phyloP scores from a whole-genome alignment of 768 basidiomycete genomes.

The Hygrocybe coccinea region DNA sequence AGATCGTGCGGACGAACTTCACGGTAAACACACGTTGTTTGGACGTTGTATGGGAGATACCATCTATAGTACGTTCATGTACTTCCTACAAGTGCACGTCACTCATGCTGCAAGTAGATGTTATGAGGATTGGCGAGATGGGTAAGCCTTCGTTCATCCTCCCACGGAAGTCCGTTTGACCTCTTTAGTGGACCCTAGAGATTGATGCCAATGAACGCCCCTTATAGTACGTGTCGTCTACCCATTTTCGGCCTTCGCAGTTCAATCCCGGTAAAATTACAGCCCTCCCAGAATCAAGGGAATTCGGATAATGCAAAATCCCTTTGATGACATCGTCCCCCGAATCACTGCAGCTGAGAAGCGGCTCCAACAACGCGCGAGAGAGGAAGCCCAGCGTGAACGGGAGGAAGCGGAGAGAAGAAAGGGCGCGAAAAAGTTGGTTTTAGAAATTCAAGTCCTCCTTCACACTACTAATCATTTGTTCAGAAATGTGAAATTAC shows the following conservation, averaged over 20 bases:
- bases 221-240: conserved; percentile 56
- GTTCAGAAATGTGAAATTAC: conserved; percentile 77
- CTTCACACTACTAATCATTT: not conserved
- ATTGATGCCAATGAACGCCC: conserved; percentile 71
- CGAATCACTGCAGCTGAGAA: conserved; percentile 95
- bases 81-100: not conserved
- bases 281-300: conserved; percentile 91
- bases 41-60: conserved; percentile 88
- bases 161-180: not conserved
- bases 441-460: not conserved
- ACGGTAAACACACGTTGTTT: conserved; percentile 92
- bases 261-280: conserved; percentile 2
- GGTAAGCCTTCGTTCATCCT: conserved; percentile 43
- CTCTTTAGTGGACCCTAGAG: conserved; percentile 40
- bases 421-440: conserved; percentile 85
- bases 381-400: conserved; percentile 68
- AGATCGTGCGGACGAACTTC: conserved; percentile 90
- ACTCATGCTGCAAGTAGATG: conserved; percentile 50
- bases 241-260: not conserved
- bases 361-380: conserved; percentile 75
- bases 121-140: conserved; percentile 85
- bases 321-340: conserved; percentile 91
- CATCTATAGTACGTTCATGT: conserved; percentile 64
- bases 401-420: conserved; percentile 69
- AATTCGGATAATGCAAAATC: conserved; percentile 84